Evolutionary conservation across 306 rosid species (phyloP).

Genomic region (Luffa acutangula): DNA sequence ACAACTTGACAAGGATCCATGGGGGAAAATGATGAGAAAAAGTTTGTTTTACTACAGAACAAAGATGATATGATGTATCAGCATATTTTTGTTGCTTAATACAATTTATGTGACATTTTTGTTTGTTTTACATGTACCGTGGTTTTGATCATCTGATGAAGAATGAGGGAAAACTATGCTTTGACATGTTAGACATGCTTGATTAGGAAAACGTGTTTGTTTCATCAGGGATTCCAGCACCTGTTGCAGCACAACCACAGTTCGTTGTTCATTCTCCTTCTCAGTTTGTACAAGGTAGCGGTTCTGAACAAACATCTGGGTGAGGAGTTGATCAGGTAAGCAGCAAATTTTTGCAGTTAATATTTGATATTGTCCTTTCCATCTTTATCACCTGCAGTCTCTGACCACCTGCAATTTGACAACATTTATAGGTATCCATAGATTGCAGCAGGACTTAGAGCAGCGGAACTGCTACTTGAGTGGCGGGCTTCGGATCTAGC

Average conservation of each 20-base stretch:
- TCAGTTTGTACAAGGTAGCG: constrained; percentile 67
- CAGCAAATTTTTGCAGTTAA: not conserved
- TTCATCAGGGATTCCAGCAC: constrained; percentile 58
- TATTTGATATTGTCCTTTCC: not conserved
- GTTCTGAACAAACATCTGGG: constrained; percentile 81
- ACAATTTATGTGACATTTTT: not conserved
- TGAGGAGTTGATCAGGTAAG: constrained; percentile 69
- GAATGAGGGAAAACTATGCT: not conserved
- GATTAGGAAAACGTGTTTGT: constrained; percentile 5
- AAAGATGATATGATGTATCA: not conserved
- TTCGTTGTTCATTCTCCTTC: constrained; percentile 66
- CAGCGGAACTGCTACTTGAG: constrained; percentile 95
- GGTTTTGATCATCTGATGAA: not conserved
- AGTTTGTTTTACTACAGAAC: not conserved
- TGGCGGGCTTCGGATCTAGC: constrained; percentile 95
- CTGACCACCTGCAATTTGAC: constrained; percentile 8
- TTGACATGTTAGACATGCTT: not conserved
- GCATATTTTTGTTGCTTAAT: not conserved
- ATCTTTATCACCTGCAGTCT: constrained; percentile 9
- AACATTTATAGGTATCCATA: constrained; percentile 48
- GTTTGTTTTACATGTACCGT: not conserved
- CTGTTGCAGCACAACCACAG: constrained; percentile 76
- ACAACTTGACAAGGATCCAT: not conserved
- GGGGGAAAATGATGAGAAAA: not conserved
- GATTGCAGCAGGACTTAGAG: constrained; percentile 99